These are phyloP conservation scores for Vigna hirtella DNA, from an alignment of 306 rosid species.

Conservation along the genomic window DNA sequence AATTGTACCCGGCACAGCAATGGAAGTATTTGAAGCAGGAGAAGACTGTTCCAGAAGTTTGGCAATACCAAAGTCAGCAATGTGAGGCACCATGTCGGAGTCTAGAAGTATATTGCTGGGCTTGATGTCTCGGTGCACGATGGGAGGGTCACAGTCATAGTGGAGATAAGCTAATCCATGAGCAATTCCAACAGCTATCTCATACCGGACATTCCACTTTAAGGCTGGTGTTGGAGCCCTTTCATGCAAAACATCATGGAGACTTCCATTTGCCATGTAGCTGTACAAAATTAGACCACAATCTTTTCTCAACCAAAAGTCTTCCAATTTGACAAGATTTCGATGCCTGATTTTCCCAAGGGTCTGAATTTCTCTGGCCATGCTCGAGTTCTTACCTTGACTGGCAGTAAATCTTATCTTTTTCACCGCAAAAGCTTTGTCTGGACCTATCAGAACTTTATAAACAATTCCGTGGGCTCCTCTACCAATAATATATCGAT, in stretches of 20 bases:
- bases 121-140: constrained; percentile 88
- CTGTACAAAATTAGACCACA: constrained; percentile 73
- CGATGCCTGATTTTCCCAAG: constrained; percentile 75
- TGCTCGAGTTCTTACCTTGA: constrained; percentile 55
- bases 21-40: constrained; percentile 52
- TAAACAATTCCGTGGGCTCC: constrained; percentile 94
- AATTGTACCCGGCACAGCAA: constrained; percentile 63
- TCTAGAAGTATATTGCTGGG: constrained; percentile 83
- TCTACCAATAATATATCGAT: constrained; percentile 69
- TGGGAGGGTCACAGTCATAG: constrained; percentile 77
- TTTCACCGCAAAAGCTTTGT: constrained; percentile 69
- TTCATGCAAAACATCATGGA: constrained; percentile 75
- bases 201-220: constrained; percentile 70
- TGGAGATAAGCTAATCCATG: constrained; percentile 85
- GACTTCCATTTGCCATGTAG: constrained; percentile 78
- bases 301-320: constrained; percentile 67
- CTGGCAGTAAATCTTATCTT: constrained; percentile 62
- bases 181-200: constrained; percentile 77
- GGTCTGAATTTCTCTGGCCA: constrained; percentile 76
- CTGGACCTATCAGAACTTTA: constrained; percentile 59
- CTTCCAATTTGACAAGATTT: constrained; percentile 73
- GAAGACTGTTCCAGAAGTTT: constrained; percentile 76
- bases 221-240: constrained; percentile 54
- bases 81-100: constrained; percentile 82
- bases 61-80: constrained; percentile 87